Conservation (phyloP, 2,329 filamentous ascomycete species). For the Xylariaceae sp. region DNA sequence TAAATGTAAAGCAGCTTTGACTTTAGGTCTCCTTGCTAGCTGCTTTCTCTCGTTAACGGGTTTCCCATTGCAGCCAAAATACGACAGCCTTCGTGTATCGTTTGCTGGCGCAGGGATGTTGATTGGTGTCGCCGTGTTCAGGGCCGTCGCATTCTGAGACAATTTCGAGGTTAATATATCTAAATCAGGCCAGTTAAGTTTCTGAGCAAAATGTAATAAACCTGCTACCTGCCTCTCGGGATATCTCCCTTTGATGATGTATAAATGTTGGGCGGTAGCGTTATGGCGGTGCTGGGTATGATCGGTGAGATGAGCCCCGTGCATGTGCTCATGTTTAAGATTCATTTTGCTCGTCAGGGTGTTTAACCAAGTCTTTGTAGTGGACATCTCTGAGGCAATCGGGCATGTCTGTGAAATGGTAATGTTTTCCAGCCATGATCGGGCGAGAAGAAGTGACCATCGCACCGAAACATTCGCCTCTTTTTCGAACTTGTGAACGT, state of each 20-base stretch:
- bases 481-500: slow-evolving; percentile 57
- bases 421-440: slow-evolving; percentile 64
- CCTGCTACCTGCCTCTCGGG: slow-evolving; percentile 55
- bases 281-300: slow-evolving; percentile 35
- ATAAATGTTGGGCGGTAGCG: slow-evolving; percentile 33
- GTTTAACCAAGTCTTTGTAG: slow-evolving; percentile 48
- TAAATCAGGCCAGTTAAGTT: slow-evolving; percentile 57
- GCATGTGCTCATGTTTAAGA: slow-evolving; percentile 35
- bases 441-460: slow-evolving; percentile 60
- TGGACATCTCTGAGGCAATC: slow-evolving; percentile 31
- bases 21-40: slow-evolving; percentile 44
- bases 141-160: slow-evolving; percentile 42
- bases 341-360: slow-evolving; percentile 51
- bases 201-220: slow-evolving; percentile 57
- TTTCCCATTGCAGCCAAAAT: slow-evolving; percentile 37
- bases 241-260: slow-evolving; percentile 51
- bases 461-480: slow-evolving; percentile 57
- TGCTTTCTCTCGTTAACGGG: slow-evolving; percentile 29
- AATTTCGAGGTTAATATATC: slow-evolving; percentile 46
- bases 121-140: slow-evolving; percentile 39
- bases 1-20: slow-evolving; percentile 52
- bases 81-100: slow-evolving; percentile 38
- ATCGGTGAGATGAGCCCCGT: slow-evolving; percentile 34
- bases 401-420: slow-evolving; percentile 45
- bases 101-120: slow-evolving; percentile 36